Evolutionary conservation across 2,329 filamentous ascomycete species (phyloP).

Genomic region (Fusarium tricinctum): DNA sequence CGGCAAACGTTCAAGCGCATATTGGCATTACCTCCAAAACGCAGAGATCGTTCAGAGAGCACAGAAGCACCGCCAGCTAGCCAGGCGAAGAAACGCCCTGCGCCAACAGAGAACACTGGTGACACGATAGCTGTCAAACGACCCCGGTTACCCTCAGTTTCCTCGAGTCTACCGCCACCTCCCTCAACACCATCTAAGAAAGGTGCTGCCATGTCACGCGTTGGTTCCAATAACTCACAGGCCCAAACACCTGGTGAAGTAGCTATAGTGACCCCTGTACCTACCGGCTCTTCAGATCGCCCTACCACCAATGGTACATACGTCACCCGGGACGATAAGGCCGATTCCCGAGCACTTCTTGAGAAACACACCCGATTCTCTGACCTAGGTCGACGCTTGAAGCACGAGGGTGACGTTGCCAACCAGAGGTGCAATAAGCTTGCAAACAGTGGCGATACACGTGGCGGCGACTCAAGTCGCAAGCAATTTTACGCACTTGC

Average conservation of each 20-base stretch:
- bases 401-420: constrained; percentile 66
- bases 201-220: constrained; percentile 65
- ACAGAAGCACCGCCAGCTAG: constrained; percentile 55
- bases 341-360: constrained; percentile 49
- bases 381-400: constrained; percentile 64
- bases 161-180: constrained; percentile 55
- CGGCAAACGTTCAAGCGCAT: constrained; percentile 62
- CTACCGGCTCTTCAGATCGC: constrained; percentile 48
- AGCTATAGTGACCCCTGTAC: constrained; percentile 53
- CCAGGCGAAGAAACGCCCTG: constrained; percentile 65
- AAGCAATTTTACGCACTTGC: constrained; percentile 61
- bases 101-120: constrained; percentile 54
- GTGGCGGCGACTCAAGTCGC: constrained; percentile 52
- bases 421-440: constrained; percentile 53
- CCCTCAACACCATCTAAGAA: constrained; percentile 68
- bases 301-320: constrained; percentile 54
- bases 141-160: constrained; percentile 60
- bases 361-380: constrained; percentile 57
- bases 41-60: constrained; percentile 53
- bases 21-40: constrained; percentile 60
- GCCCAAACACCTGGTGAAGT: constrained; percentile 65
- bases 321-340: constrained; percentile 41
- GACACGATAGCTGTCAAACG: constrained; percentile 58
- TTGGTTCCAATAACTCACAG: constrained; percentile 67
- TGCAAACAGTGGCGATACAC: constrained; percentile 44